Evolutionary conservation across 2,329 filamentous ascomycete genomes (phyloP), one percentile per base, ranked within the genome.

Genomic region (Pyrenophora graminea): DNA sequence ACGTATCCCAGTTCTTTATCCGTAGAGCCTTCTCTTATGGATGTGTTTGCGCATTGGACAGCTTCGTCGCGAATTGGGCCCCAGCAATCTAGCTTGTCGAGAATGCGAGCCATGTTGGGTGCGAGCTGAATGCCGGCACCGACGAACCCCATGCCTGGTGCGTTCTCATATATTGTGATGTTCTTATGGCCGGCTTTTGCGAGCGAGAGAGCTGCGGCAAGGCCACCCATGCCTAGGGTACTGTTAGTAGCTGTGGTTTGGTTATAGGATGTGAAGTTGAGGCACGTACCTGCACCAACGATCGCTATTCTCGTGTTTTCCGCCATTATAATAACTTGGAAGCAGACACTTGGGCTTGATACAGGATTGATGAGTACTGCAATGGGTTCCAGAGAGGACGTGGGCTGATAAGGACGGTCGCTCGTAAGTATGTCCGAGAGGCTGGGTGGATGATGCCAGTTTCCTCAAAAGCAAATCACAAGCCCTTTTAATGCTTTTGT

Each of bases 111-210:
- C 81, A 93, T 88, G 60, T 94, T 95, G 0, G 90, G 90, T 0
- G 90, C 88, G 51, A 93, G 79, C 69, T 95, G 90, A 59, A 94
- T 93, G 4, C 90, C 90, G 1, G 90, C 90, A 19, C 90, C 90
- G 1, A 93, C 89, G 63, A 93, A 93, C 4, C 89, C 89, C 3
- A 93, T 80, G 58, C 85, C 82, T 4, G 86, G 83, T 0, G 89
- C 89, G 31, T 80, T 82, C 69, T 93, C 90, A 69, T 85, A 93
- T 43, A 93, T 83, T 47, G 87, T 79, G 64, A 93, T 86, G 50
- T 88, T 77, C 58, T 79, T 83, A 74, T 93, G 92, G 6, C 89
- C 90, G 62, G 86, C 85, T 74, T 88, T 88, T 34, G 89, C 88
- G 31, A 93, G 81, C 10, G 88, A 83, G 31, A 93, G 80, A 6